Conservation (phyloP, 2,329 filamentous ascomycete genomes). For the Claviceps maximensis region DNA sequence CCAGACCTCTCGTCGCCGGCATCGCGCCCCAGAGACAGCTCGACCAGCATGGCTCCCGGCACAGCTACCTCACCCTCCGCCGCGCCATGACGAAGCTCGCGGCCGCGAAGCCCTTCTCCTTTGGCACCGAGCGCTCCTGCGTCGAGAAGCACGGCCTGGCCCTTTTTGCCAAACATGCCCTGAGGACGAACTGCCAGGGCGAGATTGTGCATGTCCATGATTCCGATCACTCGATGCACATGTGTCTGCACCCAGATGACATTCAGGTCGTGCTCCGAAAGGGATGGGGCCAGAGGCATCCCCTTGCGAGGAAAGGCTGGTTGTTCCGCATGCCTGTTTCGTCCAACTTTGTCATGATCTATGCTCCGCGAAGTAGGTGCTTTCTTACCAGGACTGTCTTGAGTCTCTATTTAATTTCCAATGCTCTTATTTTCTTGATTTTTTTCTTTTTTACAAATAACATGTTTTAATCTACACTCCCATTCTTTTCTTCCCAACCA, state of each 20-base stretch:
- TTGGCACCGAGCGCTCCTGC: constrained; percentile 55
- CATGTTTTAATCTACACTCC: not conserved
- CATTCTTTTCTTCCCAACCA: not conserved
- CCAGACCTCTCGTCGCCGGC: constrained; percentile 54
- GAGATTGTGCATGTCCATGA: constrained; percentile 74
- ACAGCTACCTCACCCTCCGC: constrained; percentile 43
- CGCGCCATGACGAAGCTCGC: constrained; percentile 39
- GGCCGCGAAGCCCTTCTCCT: constrained; percentile 26
- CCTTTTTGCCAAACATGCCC: constrained; percentile 53
- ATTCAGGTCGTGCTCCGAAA: constrained; percentile 56
- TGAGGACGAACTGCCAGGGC: constrained; percentile 61
- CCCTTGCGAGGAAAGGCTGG: constrained; percentile 53
- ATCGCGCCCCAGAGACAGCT: constrained; percentile 74
- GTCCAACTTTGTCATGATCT: constrained; percentile 65
- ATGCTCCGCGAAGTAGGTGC: constrained; percentile 52
- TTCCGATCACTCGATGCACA: constrained; percentile 62
- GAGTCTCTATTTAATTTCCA: no score
- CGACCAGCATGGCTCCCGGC: constrained; percentile 45
- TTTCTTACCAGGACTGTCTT: no score
- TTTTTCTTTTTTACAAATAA: not conserved
- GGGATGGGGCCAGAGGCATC: constrained; percentile 67
- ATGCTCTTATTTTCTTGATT: no score
- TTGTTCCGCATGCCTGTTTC: constrained; percentile 54
- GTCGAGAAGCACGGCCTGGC: constrained; percentile 74
- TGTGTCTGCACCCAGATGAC: constrained; percentile 69